A percentile compares a stretch with the other conserved stretches of the same genome.
These are phyloP conservation scores for Alternaria gaisen DNA, from an alignment of 2,329 filamentous ascomycete species.

Conservation along the genomic window DNA sequence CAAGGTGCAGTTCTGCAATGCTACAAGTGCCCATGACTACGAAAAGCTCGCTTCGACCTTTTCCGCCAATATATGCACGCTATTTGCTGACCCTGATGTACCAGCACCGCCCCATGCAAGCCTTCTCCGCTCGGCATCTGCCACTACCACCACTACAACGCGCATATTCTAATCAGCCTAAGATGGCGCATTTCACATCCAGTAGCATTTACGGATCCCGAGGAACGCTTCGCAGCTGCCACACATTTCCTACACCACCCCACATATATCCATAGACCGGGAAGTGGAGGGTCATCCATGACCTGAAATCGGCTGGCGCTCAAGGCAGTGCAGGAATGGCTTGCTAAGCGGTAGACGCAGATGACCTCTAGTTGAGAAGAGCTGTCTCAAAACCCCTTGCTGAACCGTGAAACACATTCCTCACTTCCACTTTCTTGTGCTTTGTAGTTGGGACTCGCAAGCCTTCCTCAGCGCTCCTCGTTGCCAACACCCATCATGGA, in stretches of 20 bases:
- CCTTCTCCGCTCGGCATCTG: not conserved
- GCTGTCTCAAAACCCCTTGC: not conserved
- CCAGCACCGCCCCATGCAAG: not conserved
- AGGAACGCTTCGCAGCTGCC: not conserved
- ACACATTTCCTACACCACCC: not conserved
- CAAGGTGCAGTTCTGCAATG: not conserved
- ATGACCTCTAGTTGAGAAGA: not conserved
- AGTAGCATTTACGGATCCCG: not conserved
- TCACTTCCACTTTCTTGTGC: not conserved
- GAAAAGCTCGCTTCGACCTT: not conserved
- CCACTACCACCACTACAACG: not conserved
- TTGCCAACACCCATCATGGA: constrained; percentile 21
- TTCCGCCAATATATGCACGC: not conserved
- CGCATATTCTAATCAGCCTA: not conserved
- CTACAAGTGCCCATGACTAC: not conserved
- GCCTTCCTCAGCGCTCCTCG: not conserved
- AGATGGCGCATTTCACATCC: not conserved
- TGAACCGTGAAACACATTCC: not conserved
- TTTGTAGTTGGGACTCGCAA: not conserved
- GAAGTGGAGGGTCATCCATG: not conserved
- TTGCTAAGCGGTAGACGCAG: not conserved
- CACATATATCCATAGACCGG: not conserved
- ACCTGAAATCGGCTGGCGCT: not conserved
- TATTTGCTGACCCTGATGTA: not conserved
- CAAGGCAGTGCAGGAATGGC: not conserved